phyloP scores from a whole-genome alignment of 495 filamentous ascomycete species.

The Trichodelitschia bisporula region DNA sequence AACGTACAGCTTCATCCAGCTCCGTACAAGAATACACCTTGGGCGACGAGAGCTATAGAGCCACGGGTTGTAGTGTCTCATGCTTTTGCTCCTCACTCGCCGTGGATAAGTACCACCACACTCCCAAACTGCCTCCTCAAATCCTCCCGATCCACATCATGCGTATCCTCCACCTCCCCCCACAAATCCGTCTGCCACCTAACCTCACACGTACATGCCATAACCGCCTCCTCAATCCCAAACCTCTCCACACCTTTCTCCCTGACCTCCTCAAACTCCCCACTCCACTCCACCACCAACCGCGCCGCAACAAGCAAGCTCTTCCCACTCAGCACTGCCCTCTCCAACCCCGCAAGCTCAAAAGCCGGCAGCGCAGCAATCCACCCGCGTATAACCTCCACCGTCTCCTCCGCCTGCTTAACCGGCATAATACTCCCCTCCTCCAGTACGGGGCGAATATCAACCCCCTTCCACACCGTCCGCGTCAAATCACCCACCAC shows the following conservation, averaged over 20 bases:
- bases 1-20: no score
- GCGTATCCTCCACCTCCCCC: slow-evolving; percentile 95
- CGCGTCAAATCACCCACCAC: slow-evolving; percentile 45
- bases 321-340: slow-evolving; percentile 63
- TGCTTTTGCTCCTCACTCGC: neutral
- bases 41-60: no score
- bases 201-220: slow-evolving; percentile 62
- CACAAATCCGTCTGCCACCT: slow-evolving; percentile 74
- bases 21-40: no score
- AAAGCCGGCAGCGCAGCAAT: slow-evolving; percentile 39
- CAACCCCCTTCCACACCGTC: slow-evolving; percentile 65
- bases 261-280: slow-evolving; percentile 26
- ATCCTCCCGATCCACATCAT: slow-evolving; percentile 92
- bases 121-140: slow-evolving; percentile 70
- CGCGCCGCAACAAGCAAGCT: slow-evolving; percentile 55
- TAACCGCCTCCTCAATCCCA: slow-evolving; percentile 46
- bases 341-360: slow-evolving; percentile 71
- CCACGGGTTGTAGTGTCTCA: no score
- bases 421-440: slow-evolving; percentile 43
- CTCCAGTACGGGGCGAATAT: slow-evolving; percentile 53
- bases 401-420: slow-evolving; percentile 42
- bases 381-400: slow-evolving; percentile 58
- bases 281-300: slow-evolving; percentile 72
- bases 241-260: slow-evolving; percentile 17
- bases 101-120: slow-evolving; percentile 45